These are phyloP conservation scores for Termitomyces sp. DNA, from an alignment of 768 basidiomycete species.

Conservation along the genomic window DNA sequence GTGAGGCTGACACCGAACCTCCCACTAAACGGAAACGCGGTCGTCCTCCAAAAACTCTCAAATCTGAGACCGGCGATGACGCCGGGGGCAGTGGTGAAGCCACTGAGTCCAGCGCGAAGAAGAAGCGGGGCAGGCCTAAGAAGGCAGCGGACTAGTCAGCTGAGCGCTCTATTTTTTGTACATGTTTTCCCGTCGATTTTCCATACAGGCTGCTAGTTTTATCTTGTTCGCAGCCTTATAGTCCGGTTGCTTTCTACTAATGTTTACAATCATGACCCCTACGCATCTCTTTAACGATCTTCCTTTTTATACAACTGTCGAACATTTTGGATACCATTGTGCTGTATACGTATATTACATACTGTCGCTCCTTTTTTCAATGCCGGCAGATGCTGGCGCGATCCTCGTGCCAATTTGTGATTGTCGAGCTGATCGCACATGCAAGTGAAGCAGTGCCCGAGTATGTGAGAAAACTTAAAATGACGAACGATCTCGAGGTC, in stretches of 20 bases:
- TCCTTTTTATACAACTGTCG: slow-evolving; percentile 16
- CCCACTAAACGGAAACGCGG: slow-evolving; percentile 65
- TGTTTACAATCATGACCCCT: slow-evolving; percentile 29
- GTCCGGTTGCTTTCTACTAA: not conserved
- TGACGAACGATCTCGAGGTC: slow-evolving; percentile 8
- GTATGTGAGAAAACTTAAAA: slow-evolving; percentile 9
- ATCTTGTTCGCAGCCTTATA: slow-evolving; percentile 3
- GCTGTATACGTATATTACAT: slow-evolving; percentile 27
- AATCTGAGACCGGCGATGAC: slow-evolving; percentile 35
- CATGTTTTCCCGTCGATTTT: slow-evolving; percentile 15
- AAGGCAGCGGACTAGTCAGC: slow-evolving; percentile 25
- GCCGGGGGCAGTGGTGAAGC: slow-evolving; percentile 27
- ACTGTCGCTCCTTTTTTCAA: slow-evolving; percentile 15
- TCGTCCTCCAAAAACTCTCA: slow-evolving; percentile 66
- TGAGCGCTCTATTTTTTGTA: slow-evolving; percentile 12
- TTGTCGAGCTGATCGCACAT: slow-evolving; percentile 10
- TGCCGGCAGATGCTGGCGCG: slow-evolving; percentile 11
- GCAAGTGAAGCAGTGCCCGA: not conserved
- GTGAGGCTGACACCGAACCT: slow-evolving; percentile 39
- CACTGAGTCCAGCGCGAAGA: slow-evolving; percentile 50
- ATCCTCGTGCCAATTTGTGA: slow-evolving; percentile 16
- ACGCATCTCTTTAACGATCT: slow-evolving; percentile 23
- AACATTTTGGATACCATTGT: slow-evolving; percentile 19
- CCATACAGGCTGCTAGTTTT: slow-evolving; percentile 17
- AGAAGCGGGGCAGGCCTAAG: slow-evolving; percentile 71